Evolutionary conservation across 306 rosid species (phyloP), one percentile per base, ranked within the genome.

Genomic region (Urtica urens): DNA sequence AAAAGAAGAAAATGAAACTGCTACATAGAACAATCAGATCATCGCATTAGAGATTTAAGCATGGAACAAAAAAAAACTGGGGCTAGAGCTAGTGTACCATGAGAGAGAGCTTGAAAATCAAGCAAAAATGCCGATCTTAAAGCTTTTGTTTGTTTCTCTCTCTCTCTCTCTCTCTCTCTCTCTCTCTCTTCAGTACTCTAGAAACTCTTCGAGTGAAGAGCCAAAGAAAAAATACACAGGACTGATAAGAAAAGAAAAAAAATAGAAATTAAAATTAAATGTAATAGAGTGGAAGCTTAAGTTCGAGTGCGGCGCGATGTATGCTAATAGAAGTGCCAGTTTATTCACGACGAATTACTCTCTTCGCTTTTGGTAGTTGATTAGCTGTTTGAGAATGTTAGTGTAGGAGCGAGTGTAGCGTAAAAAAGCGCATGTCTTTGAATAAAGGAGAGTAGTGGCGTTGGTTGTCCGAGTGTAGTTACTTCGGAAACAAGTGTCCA

Each of bases 401-500:
- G n/a, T n/a, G 22, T 71, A 20, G 6, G 49, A 10, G 0, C 0
- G 51, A 30, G 8, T 3, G 46, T 59, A 57, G 14, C 25, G 10
- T 12, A 52, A 5, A 7, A 51, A 10, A 33, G 19, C 13, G 10
- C n/a, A 38, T 46, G 26, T 61, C 30, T 10, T 10, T 33, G 46
- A 37, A 72, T 53, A 58, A 66, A 51, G 42, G 33, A 9, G 60
- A 51, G 48, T 37, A 73, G 38, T 53, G 48, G 46, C 27, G 73
- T 62, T 50, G 67, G 68, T 64, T 58, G 78, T 73, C 73, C 72
- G 30, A 50, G 71, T 7, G 77, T 49, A 67, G 71, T 83, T 66
- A 62, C 92, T 80, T 84, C 70, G 53, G 72, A 70, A 54, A 46
- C 69, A 80, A 80, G 92, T 54, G 79, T 72, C 47, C 60, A 38